These are phyloP conservation scores for Alternaria novae-zelandiae DNA, from an alignment of 2,329 filamentous ascomycete species.

Conservation along the genomic window DNA sequence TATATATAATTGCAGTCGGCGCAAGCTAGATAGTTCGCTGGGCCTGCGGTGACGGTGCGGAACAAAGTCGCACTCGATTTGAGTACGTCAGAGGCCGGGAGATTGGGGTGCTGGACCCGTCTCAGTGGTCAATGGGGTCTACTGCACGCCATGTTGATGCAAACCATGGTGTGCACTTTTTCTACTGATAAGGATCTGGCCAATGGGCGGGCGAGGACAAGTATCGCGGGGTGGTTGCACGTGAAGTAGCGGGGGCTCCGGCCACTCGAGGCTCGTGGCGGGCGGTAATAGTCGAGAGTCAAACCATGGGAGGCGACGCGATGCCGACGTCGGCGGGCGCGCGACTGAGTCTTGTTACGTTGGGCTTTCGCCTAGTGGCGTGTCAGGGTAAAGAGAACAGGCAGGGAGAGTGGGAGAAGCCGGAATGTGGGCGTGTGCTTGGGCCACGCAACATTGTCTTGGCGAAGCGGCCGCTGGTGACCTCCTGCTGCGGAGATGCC, in stretches of 20 bases:
- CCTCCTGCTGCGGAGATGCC: constrained; percentile 8
- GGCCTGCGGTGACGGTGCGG: constrained; percentile 18
- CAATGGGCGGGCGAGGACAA: constrained; percentile 28
- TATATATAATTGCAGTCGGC: constrained; percentile 39
- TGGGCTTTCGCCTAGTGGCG: constrained; percentile 10
- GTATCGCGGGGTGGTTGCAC: constrained; percentile 30
- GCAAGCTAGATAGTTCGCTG: constrained; percentile 20
- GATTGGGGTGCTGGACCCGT: constrained; percentile 69
- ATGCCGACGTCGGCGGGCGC: constrained; percentile 21
- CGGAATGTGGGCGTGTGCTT: background rate
- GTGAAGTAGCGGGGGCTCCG: constrained; percentile 31
- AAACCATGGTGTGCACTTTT: constrained; percentile 42
- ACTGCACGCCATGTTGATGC: constrained; percentile 27
- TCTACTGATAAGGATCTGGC: constrained; percentile 42
- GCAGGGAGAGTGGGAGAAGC: constrained; percentile 14
- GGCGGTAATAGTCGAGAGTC: constrained; percentile 37
- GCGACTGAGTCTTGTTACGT: constrained; percentile 24
- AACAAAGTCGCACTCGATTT: constrained; percentile 48
- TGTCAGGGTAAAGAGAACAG: constrained; percentile 1
- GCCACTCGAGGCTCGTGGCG: constrained; percentile 18
- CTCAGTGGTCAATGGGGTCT: constrained; percentile 35
- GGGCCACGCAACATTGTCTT: background rate
- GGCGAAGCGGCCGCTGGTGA: constrained; percentile 5
- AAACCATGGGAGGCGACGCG: constrained; percentile 19
- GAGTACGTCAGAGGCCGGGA: constrained; percentile 70